Evolutionary conservation across 2,329 filamentous ascomycete genomes (phyloP).

Genomic region (Scopulariopsis brevicaulis): DNA sequence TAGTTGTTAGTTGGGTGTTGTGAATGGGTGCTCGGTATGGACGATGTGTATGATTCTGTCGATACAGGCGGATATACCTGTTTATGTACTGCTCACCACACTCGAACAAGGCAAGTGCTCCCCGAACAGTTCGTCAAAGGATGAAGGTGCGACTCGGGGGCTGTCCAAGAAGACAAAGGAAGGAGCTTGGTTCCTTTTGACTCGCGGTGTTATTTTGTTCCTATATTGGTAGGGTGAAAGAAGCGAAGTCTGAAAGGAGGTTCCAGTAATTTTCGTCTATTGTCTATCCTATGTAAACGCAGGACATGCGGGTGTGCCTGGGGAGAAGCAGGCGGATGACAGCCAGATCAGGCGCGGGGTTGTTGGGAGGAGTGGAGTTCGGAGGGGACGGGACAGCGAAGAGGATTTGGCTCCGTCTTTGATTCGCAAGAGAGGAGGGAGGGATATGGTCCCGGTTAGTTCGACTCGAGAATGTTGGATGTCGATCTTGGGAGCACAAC

Average conservation of each 20-base stretch:
- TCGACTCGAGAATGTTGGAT: not conserved
- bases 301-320: not conserved
- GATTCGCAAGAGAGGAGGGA: not conserved
- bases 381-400: not conserved
- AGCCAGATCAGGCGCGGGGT: not conserved
- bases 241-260: not conserved
- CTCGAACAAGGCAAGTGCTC: not conserved
- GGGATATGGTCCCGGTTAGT: not conserved
- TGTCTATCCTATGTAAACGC: constrained; percentile 4
- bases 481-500: not conserved
- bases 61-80: not conserved
- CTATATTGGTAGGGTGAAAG: not conserved
- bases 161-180: not conserved
- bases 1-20: not conserved
- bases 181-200: not conserved
- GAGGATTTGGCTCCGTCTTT: not conserved
- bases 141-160: not conserved
- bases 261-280: constrained; percentile 2
- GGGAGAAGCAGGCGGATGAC: not conserved
- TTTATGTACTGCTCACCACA: not conserved
- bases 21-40: not conserved
- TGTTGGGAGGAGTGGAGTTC: not conserved
- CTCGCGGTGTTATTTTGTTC: not conserved
- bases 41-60: not conserved
- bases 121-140: not conserved